Percentiles rank a stretch among this genome's conserved stretches.
These are phyloP conservation scores for Strigomonas galati DNA, from an alignment of 208 protist genomes.

Conservation along the genomic window DNA sequence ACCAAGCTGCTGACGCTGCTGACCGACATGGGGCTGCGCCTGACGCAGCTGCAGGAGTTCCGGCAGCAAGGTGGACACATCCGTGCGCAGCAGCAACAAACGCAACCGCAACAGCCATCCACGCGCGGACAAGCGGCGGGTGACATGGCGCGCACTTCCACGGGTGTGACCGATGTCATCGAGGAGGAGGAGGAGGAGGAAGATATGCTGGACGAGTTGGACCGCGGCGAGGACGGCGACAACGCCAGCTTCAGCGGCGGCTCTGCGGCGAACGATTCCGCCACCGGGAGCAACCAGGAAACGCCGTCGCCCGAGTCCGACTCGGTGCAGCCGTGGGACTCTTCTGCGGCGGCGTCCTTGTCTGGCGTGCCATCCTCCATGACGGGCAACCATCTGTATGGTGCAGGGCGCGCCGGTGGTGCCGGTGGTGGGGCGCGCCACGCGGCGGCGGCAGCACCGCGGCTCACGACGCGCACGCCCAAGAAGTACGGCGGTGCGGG, in stretches of 20 bases:
- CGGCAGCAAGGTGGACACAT: neutral
- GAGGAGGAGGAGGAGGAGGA: neutral
- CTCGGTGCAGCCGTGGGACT: neutral
- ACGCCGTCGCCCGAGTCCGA: neutral
- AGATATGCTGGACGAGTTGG: too few relatives aligned
- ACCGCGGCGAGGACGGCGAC: neutral
- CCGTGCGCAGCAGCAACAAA: neutral
- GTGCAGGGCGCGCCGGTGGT: too few relatives aligned
- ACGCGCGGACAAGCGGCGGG: too few relatives aligned
- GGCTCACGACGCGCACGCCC: too few relatives aligned
- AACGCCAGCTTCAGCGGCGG: neutral
- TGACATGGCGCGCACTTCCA: too few relatives aligned
- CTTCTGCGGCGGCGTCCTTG: neutral
- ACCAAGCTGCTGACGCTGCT: constrained; percentile 54
- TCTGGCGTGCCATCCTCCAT: neutral
- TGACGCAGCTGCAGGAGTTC: constrained; percentile 7
- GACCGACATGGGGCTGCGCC: constrained; percentile 32
- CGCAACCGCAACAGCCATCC: constrained; percentile 4
- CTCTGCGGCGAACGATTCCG: neutral
- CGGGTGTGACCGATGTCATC: neutral
- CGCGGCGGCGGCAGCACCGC: too few relatives aligned
- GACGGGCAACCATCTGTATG: neutral
- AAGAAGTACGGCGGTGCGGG: too few relatives aligned
- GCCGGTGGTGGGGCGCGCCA: too few relatives aligned
- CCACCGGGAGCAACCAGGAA: neutral